phyloP scores from a whole-genome alignment of 225 moss, liverwort and hornwort genomes.

The Straminergon stramineum region DNA sequence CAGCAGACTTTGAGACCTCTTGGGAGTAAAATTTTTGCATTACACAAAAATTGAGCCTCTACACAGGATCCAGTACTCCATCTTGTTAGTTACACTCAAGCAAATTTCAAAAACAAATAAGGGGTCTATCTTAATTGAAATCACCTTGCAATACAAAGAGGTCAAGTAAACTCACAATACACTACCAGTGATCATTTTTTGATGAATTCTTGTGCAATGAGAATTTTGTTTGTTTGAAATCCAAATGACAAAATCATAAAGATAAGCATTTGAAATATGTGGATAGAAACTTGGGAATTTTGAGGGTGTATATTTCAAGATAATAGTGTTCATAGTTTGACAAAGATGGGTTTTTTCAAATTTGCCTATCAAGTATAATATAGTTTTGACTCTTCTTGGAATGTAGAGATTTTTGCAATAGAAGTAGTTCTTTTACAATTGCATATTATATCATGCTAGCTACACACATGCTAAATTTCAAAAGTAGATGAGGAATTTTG shows the following conservation, averaged over 20 bases:
- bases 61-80: not conserved
- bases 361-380: fast-evolving
- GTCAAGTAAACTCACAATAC: not conserved
- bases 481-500: not conserved
- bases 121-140: not conserved
- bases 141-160: not conserved
- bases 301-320: not conserved
- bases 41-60: not conserved
- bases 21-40: not conserved
- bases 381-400: not conserved
- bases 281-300: not conserved
- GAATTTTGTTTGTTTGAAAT: not conserved
- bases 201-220: not conserved
- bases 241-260: too few species aligned
- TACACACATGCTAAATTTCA: not conserved
- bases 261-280: not conserved
- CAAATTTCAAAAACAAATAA: not conserved
- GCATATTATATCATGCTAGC: not conserved
- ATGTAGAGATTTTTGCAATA: not conserved
- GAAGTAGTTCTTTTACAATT: not conserved
- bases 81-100: not conserved
- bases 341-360: not conserved
- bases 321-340: not conserved
- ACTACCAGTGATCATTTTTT: not conserved
- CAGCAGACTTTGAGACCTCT: not conserved